Evolutionary conservation across 805 yeast species (phyloP), one percentile per base, ranked within the genome.

Genomic region (Dipodascus geniculatus): DNA sequence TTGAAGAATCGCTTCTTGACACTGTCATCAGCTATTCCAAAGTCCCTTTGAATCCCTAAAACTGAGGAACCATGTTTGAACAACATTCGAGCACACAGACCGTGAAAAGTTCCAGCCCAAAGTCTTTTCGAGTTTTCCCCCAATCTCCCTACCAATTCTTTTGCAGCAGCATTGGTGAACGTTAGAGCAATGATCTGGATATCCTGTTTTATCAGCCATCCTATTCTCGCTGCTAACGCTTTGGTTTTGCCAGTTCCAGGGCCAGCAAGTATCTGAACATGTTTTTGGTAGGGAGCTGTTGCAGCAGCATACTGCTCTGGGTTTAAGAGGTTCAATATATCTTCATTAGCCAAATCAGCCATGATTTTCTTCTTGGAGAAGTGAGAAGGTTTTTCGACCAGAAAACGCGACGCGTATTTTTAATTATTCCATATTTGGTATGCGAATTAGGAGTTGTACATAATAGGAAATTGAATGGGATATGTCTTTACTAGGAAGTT

Each of bases 91-190:
- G 75, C 75, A 63, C 96, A 87, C 16, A 91, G 75, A 50, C 95
- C 80, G 66, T 91, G 99, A 66, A 91, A 91, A 0, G 98, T 93
- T 1, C 97, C 98, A 33, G 90, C 79, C 54, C 82, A 68, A 20
- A 91, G 66, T 0, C 55, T 42, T 49, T 74, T 72, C 1, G 71
- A 64, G 2, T 73, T 58, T 35, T 72, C 68, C 1, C 71, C 63
- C 22, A 91, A 67, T 47, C 98, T 72, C 31, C 79, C 83, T 11
- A 72, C 68, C 86, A 91, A 83, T 68, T 91, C 98, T 52, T 74
- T 77, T 1, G 97, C 95, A 0, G 99, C 98, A 61, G 85, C 87
- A 61, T 87, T 86, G 11, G 98, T 91, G 70, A 91, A 91, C 0
- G 98, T 90, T 3, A 96, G 87, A 20, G 90, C 93, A 1, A 91